Percentiles rank a stretch among this genome's conserved stretches.
These are phyloP conservation scores for Neopestalotiopsis clavispora DNA, from an alignment of 2,329 filamentous ascomycete genomes.

Conservation along the genomic window DNA sequence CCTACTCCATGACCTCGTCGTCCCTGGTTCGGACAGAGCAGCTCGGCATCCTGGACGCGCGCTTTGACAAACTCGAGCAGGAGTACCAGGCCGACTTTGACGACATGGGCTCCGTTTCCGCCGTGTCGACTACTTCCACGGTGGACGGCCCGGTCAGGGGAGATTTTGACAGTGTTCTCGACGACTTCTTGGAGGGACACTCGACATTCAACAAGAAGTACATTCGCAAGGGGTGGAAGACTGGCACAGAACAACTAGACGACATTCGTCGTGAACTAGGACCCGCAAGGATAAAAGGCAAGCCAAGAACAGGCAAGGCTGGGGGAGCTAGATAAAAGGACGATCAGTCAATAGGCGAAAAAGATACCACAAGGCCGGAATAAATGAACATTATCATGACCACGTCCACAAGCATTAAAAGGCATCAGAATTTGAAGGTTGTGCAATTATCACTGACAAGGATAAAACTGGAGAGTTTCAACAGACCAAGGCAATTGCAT, in stretches of 20 bases:
- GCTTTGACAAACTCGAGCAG: constrained; percentile 91
- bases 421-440: not conserved
- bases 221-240: constrained; percentile 81
- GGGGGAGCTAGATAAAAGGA: constrained; percentile 19
- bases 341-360: not conserved
- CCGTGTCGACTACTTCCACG: constrained; percentile 67
- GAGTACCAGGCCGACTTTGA: constrained; percentile 53
- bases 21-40: constrained; percentile 87
- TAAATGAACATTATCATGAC: not conserved
- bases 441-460: not conserved
- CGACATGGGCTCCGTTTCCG: constrained; percentile 60
- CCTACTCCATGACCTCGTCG: constrained; percentile 91
- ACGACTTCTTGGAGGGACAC: constrained; percentile 85
- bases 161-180: constrained; percentile 90
- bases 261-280: constrained; percentile 84
- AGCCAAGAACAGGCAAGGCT: constrained; percentile 23
- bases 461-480: not conserved
- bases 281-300: constrained; percentile 65
- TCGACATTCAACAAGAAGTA: constrained; percentile 73
- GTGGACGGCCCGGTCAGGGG: constrained; percentile 70
- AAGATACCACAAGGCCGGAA: constrained; percentile 5
- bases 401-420: not conserved
- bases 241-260: constrained; percentile 86
- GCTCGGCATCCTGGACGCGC: constrained; percentile 80
- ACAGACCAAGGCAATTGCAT: not conserved